Conservation (phyloP, 768 basidiomycete genomes). For the Coprinellus aureogranulatus region DNA sequence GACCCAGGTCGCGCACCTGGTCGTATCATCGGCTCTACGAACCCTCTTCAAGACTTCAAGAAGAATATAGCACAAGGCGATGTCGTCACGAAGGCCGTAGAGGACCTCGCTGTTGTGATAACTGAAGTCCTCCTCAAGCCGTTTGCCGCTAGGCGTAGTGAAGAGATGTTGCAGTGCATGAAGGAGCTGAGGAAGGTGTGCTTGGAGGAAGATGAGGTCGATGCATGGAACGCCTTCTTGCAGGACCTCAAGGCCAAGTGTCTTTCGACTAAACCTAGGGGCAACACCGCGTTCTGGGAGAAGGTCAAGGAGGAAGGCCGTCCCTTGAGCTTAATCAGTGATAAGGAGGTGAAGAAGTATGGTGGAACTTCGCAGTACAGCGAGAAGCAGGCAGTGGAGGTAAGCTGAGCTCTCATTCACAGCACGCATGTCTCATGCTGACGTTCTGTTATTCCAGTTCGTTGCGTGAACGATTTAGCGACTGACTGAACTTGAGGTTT, state of each 20-base stretch:
- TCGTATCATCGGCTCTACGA: slow-evolving; percentile 70
- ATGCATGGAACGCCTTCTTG: slow-evolving; percentile 79
- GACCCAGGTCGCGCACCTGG: slow-evolving; percentile 61
- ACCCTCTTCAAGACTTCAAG: slow-evolving; percentile 76
- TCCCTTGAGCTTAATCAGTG: slow-evolving; percentile 58
- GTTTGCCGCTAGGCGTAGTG: slow-evolving; percentile 64
- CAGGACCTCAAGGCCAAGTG: slow-evolving; percentile 57
- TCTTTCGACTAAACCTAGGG: slow-evolving; percentile 37
- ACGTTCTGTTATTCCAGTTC: no score
- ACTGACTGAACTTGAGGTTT: no score
- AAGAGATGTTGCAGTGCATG: slow-evolving; percentile 76
- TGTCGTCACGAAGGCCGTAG: slow-evolving; percentile 80
- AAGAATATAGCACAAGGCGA: slow-evolving; percentile 70
- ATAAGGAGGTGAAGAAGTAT: slow-evolving; percentile 56
- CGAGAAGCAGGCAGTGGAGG: slow-evolving; percentile 54
- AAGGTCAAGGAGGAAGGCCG: slow-evolving; percentile 50
- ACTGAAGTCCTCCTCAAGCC: slow-evolving; percentile 66
- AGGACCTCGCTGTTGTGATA: slow-evolving; percentile 72
- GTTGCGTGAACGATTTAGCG: no score
- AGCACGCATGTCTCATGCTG: no score
- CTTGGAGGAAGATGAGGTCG: slow-evolving; percentile 72
- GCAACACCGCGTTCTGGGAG: slow-evolving; percentile 70
- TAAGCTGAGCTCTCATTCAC: slow-evolving; percentile 33
- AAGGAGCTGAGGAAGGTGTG: slow-evolving; percentile 62
- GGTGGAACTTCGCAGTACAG: slow-evolving; percentile 58